Evolutionary conservation across 2,329 filamentous ascomycete genomes (phyloP).

Genomic region (Colletotrichum euphorbiae): DNA sequence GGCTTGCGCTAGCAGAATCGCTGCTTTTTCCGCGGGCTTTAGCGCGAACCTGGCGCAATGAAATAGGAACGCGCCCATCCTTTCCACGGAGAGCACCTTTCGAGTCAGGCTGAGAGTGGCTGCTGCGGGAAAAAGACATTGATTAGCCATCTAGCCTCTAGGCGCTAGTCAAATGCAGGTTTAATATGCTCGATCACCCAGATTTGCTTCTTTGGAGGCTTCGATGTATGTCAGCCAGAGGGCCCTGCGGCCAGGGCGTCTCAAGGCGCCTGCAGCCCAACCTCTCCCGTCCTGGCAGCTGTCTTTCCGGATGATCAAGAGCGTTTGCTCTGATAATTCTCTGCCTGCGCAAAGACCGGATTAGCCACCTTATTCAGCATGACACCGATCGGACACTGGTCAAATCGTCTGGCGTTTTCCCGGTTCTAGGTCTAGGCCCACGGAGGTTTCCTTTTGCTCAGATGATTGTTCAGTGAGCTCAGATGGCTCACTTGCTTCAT

Average conservation of each 20-base stretch:
- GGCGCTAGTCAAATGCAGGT: conserved; percentile 27
- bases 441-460: conserved; percentile 11
- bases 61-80: conserved; percentile 28
- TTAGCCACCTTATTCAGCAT: conserved; percentile 8
- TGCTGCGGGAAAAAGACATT: background rate
- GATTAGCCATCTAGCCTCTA: background rate
- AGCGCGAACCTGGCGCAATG: conserved; percentile 9
- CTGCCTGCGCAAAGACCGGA: conserved; percentile 16
- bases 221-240: background rate
- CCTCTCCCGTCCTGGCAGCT: conserved; percentile 14
- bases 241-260: conserved; percentile 9
- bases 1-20: conserved; percentile 26
- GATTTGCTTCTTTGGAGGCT: background rate
- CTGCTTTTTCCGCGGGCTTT: conserved; percentile 27
- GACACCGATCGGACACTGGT: conserved; percentile 14
- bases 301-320: background rate
- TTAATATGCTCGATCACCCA: background rate
- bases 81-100: background rate
- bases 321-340: background rate
- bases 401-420: background rate
- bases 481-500: background rate
- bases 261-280: background rate
- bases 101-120: background rate
- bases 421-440: conserved; percentile 3
- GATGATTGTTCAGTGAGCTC: background rate